Evolutionary conservation across 2,329 filamentous ascomycete species (phyloP), one percentile per base, ranked within the genome.

Genomic region (Verticillium zaregamsianum): DNA sequence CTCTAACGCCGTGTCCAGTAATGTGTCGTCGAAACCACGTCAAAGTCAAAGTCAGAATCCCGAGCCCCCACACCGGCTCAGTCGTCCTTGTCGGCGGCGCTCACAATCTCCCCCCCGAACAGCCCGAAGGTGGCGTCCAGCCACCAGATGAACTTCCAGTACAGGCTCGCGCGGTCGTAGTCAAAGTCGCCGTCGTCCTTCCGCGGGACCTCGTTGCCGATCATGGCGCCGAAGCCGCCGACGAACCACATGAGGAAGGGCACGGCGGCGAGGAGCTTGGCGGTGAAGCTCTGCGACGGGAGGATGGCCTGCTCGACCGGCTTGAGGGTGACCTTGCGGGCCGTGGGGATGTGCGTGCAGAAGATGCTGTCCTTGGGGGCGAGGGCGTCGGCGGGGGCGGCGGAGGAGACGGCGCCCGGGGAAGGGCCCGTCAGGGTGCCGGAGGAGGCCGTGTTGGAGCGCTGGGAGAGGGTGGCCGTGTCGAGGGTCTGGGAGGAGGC

Each of bases 101-200:
- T 81, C 63, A 82, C 77, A 61, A 88, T 82, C 67, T 87, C 85
- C 25, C 84, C 81, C 52, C 80, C 80, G 70, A 88, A 88, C 45
- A 88, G 75, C 4, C 80, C 76, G 68, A 88, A 86, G 60, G 79
- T 81, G 20, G 78, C 76, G 68, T 89, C 86, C 28, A 89, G 76
- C 77, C 80, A 87, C 77, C 83, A 89, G 67, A 89, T 85, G 54
- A 89, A 69, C 73, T 85, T 86, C 87, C 87, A 90, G 76, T 89
- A 90, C 64, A 89, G 73, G 63, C 86, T 89, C 12, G 87, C 87
- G 55, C 78, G 78, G 52, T 85, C 85, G 80, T 88, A 90, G 74
- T 97, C 93, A 68, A 97, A 93, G 52, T 86, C 87, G 62, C 91
- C 91, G 54, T 83, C 80, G 59, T 92, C 90, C 59, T 83, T 89